A percentile compares a stretch with the other conserved stretches of the same genome.
phyloP scores from a whole-genome alignment of 106 monocot genomes.

The Gastrodia elata region DNA sequence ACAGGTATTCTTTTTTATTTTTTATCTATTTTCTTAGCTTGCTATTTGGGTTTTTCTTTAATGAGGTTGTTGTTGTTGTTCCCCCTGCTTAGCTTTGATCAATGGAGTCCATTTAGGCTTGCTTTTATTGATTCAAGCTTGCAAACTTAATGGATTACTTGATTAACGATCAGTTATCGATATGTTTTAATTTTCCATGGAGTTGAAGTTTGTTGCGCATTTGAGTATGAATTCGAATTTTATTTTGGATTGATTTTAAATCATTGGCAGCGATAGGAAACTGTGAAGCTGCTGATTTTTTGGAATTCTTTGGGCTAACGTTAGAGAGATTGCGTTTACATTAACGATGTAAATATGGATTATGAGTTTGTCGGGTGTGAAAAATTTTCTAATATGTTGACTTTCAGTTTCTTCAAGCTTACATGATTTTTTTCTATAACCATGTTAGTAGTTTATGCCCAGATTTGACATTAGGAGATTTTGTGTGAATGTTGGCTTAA shows the following conservation, averaged over 20 bases:
- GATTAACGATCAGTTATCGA: not conserved
- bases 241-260: not conserved
- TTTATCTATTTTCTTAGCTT: not conserved
- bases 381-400: not conserved
- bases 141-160: not conserved
- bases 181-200: not conserved
- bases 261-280: not conserved
- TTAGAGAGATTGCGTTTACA: not conserved
- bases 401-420: not conserved
- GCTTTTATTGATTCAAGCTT: constrained; percentile 2
- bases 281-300: not conserved
- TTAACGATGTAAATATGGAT: not conserved
- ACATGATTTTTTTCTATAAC: not conserved
- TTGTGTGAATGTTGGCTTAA: not conserved
- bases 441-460: constrained; percentile 1
- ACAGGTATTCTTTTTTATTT: constrained; percentile 2
- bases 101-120: constrained; percentile 1
- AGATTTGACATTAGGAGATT: not conserved
- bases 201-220: not conserved
- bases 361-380: not conserved
- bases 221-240: constrained; percentile 3
- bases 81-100: not conserved
- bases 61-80: constrained; percentile 5
- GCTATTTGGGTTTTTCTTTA: constrained; percentile 4
- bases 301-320: not conserved